Percentiles rank a stretch among this genome's conserved stretches.
These are phyloP conservation scores for Hsuehochloa calcarea DNA, from an alignment of 176 grass and related monocot genomes.

Conservation along the genomic window DNA sequence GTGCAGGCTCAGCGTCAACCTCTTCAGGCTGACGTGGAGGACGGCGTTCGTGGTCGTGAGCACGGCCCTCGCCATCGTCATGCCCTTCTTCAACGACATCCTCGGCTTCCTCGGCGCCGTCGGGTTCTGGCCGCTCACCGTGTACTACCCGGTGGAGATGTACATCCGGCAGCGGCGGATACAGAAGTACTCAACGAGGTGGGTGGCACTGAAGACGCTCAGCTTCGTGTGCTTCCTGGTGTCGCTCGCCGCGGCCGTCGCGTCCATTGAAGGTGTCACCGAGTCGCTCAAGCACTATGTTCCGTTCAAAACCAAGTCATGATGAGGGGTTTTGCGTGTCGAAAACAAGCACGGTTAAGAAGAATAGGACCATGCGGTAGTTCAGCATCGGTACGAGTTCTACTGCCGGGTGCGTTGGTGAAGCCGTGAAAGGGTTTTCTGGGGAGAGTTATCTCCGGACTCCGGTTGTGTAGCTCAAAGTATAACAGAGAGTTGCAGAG, in stretches of 20 bases:
- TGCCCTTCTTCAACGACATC: conserved; percentile 98
- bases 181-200: conserved; percentile 48
- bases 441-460: background rate
- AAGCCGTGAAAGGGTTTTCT: background rate
- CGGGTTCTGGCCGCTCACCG: conserved; percentile 95
- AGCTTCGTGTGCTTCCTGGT: conserved; percentile 86
- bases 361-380: background rate
- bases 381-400: background rate
- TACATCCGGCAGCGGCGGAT: conserved; percentile 69
- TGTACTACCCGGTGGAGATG: conserved; percentile 92
- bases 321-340: background rate
- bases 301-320: conserved; percentile 73
- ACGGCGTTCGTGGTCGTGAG: conserved; percentile 66
- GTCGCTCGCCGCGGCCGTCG: conserved; percentile 58
- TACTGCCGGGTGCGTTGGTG: background rate
- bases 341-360: background rate
- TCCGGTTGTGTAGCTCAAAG: conserved; percentile 5
- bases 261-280: conserved; percentile 64
- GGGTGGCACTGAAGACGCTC: conserved; percentile 65
- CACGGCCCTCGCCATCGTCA: conserved; percentile 66
- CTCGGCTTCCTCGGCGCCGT: conserved; percentile 73
- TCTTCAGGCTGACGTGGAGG: conserved; percentile 69
- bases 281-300: conserved; percentile 55
- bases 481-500: background rate
- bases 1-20: conserved; percentile 44